phyloP scores from a whole-genome alignment of 179 eudicot genomes.

The Gypsophila paniculata region DNA sequence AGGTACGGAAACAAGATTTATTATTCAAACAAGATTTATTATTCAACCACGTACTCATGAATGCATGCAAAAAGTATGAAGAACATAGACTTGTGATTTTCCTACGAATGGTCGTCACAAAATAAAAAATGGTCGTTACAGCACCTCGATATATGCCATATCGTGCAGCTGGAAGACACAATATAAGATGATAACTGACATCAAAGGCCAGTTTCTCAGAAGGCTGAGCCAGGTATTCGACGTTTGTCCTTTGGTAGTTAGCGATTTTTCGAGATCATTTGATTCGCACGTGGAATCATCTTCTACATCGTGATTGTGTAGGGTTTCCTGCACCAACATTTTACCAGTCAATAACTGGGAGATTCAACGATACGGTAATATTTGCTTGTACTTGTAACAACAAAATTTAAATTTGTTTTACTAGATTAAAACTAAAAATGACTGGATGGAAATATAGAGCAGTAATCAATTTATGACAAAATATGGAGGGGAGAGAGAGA shows the following conservation, averaged over 20 bases:
- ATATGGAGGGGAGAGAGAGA: background rate
- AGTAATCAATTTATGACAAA: background rate
- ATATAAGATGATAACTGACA: conserved; percentile 53
- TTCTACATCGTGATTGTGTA: conserved; percentile 38
- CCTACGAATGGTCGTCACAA: background rate
- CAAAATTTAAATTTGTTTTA: background rate
- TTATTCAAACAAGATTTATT: background rate
- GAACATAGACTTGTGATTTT: background rate
- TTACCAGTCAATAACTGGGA: background rate
- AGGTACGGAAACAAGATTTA: background rate
- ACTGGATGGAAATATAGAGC: too few species aligned
- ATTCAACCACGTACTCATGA: background rate
- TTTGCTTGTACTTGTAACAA: background rate
- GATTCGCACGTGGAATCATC: conserved; percentile 7
- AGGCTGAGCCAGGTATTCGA: conserved; percentile 33
- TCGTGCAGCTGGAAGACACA: conserved; percentile 71
- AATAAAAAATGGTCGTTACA: background rate
- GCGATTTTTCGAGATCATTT: conserved; percentile 17
- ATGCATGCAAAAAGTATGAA: too few species aligned
- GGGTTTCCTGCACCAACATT: conserved; percentile 47
- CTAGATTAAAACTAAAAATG: background rate
- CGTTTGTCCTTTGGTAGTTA: conserved; percentile 7
- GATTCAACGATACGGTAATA: background rate
- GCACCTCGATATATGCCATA: conserved; percentile 69
- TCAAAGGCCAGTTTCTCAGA: conserved; percentile 61